phyloP scores from a whole-genome alignment of 139 green algal genomes.

The Asterochloris erici region DNA sequence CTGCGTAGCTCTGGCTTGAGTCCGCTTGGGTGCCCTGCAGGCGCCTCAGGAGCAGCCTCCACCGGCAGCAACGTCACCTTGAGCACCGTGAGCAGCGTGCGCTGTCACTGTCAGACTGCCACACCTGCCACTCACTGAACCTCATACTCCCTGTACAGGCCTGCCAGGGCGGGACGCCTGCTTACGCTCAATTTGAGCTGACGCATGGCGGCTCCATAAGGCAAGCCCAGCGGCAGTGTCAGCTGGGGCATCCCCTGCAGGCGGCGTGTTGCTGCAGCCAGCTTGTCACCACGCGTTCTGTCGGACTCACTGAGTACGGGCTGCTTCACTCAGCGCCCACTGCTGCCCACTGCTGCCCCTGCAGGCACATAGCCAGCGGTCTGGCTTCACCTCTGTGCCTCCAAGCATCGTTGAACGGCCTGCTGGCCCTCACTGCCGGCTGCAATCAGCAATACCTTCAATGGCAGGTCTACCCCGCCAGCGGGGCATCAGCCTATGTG shows the following conservation, averaged over 20 bases:
- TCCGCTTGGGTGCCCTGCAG: background rate
- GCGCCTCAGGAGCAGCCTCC: slow-evolving; percentile 3
- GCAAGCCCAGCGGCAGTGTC: background rate
- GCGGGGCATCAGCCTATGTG: background rate
- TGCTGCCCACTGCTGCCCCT: background rate
- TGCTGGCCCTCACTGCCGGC: slow-evolving; percentile 1
- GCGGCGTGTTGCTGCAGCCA: background rate
- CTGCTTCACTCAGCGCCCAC: too few relatives aligned
- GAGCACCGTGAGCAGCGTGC: background rate
- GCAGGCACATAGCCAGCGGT: slow-evolving; percentile 13
- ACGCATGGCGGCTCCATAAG: slow-evolving; percentile 14
- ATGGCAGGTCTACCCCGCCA: background rate
- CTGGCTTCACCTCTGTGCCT: background rate
- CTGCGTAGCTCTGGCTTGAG: background rate
- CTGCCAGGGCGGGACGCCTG: background rate
- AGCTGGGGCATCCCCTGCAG: background rate
- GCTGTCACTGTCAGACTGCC: background rate
- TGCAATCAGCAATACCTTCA: slow-evolving; percentile 14
- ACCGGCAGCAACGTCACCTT: slow-evolving; percentile 8
- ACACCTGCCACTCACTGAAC: background rate
- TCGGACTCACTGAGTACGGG: background rate
- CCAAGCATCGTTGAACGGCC: slow-evolving; percentile 6
- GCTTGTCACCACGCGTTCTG: background rate
- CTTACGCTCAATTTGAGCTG: slow-evolving; percentile 5
- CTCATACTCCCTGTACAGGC: background rate